phyloP scores from a whole-genome alignment of 305 asterid species.

The Salvia sclarea region DNA sequence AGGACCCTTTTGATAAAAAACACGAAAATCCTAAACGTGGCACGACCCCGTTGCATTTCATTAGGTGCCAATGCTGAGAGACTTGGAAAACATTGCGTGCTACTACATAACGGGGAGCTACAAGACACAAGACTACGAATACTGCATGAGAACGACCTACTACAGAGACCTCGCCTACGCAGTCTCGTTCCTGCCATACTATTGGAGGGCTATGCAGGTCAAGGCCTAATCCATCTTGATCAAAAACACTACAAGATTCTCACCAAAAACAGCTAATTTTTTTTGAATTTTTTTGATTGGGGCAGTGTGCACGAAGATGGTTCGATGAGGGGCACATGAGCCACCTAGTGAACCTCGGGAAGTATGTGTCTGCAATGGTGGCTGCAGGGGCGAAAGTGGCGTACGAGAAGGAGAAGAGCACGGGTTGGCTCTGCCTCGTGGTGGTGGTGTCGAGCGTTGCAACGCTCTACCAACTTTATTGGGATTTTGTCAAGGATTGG shows the following conservation, averaged over 20 bases:
- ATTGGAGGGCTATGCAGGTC: constrained; percentile 99
- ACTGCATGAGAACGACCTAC: constrained; percentile 68
- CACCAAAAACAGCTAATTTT: neutral
- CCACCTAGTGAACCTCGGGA: constrained; percentile 81
- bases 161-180: constrained; percentile 89
- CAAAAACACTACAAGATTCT: neutral
- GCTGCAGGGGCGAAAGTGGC: constrained; percentile 94
- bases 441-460: constrained; percentile 70
- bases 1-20: too few relatives aligned
- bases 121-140: constrained; percentile 71
- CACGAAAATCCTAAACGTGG: neutral
- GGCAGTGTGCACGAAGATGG: constrained; percentile 90
- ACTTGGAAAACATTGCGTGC: constrained; percentile 73
- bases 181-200: constrained; percentile 87
- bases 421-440: constrained; percentile 71
- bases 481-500: constrained; percentile 98
- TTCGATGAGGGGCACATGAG: constrained; percentile 85
- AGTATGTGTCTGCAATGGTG: constrained; percentile 93
- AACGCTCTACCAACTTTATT: constrained; percentile 80
- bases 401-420: constrained; percentile 67
- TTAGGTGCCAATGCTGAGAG: constrained; percentile 84
- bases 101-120: constrained; percentile 89
- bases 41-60: neutral
- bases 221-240: neutral
- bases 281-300: neutral